Percentiles rank a stretch among this genome's conserved stretches.
Conservation (phyloP, 2,329 filamentous ascomycete species). For the Chrysoporthe cubensis region DNA sequence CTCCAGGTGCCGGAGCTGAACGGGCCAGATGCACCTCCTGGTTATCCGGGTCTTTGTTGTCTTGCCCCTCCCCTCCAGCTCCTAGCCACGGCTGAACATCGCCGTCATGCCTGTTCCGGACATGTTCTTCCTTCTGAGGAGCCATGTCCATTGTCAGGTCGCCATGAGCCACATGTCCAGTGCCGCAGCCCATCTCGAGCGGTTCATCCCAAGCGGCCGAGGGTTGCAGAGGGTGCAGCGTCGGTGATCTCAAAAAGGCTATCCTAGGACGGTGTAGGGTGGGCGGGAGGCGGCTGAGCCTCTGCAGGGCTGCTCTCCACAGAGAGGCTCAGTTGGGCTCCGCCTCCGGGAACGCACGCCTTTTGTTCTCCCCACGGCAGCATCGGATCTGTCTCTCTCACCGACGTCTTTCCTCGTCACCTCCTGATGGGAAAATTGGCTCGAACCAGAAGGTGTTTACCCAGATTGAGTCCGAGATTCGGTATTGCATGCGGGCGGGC, state of each 20-base stretch:
- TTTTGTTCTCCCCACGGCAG: background rate
- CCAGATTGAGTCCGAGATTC: background rate
- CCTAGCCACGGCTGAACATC: background rate
- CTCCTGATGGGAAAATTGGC: background rate
- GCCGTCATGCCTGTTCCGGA: background rate
- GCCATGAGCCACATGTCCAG: background rate
- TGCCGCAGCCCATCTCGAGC: background rate
- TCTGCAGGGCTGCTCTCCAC: background rate
- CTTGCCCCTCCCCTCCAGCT: background rate
- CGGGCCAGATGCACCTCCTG: background rate
- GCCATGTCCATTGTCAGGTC: background rate
- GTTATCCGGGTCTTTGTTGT: background rate
- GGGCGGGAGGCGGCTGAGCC: constrained; percentile 1
- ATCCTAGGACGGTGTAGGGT: background rate
- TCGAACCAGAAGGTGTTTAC: background rate
- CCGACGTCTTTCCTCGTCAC: background rate
- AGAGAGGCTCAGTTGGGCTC: constrained; percentile 1
- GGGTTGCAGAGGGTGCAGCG: background rate
- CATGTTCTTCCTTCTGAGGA: background rate
- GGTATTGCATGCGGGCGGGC: background rate
- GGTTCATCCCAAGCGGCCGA: background rate
- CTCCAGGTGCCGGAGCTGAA: background rate
- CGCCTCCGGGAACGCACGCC: background rate
- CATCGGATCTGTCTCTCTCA: background rate
- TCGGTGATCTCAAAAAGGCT: background rate